These are phyloP conservation scores for Aethionema arabicum DNA, from an alignment of 345 rosid species.

Conservation along the genomic window DNA sequence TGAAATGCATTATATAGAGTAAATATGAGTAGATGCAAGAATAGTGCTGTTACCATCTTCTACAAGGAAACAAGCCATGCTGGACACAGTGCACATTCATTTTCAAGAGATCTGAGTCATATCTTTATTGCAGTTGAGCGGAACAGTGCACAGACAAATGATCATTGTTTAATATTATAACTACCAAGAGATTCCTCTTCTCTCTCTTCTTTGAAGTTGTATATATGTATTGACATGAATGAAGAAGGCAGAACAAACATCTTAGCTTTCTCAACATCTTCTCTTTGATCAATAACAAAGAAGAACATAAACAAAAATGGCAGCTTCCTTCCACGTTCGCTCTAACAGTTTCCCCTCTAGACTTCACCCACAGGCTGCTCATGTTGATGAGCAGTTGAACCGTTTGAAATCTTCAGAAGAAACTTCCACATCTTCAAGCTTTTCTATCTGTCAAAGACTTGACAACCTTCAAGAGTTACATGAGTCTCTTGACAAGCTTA, in stretches of 20 bases:
- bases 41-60: too few relatives aligned
- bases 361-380: background rate
- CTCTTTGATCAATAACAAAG: background rate
- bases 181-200: background rate
- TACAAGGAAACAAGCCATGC: too few relatives aligned
- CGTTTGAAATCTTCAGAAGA: constrained; percentile 11
- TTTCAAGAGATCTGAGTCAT: too few relatives aligned
- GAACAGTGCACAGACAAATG: background rate
- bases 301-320: background rate
- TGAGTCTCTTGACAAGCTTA: constrained; percentile 22
- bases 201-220: background rate
- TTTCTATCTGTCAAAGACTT: constrained; percentile 8
- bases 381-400: background rate
- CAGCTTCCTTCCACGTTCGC: constrained; percentile 1
- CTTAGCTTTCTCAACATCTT: constrained; percentile 8
- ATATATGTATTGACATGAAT: background rate
- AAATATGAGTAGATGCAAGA: too few relatives aligned
- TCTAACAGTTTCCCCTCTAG: constrained; percentile 34
- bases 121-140: background rate
- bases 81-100: too few relatives aligned
- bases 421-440: constrained; percentile 28
- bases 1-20: too few relatives aligned
- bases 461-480: constrained; percentile 31
- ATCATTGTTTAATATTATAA: too few relatives aligned
- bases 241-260: background rate